These are phyloP conservation scores for Lasiosphaeris hirsuta DNA, from an alignment of 495 filamentous ascomycete genomes.

Conservation along the genomic window DNA sequence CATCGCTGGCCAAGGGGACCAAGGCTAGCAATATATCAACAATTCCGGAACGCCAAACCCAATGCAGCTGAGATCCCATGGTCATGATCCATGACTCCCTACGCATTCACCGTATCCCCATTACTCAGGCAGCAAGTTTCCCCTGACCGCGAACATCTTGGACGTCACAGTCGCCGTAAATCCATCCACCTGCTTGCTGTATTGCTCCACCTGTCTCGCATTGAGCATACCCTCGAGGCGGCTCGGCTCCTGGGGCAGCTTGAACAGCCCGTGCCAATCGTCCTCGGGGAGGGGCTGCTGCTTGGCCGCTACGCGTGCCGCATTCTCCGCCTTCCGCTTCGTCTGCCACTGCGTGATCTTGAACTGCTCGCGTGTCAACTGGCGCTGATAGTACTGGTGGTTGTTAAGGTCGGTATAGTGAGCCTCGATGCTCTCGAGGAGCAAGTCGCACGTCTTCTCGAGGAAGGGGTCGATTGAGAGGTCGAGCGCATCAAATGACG, in stretches of 20 bases:
- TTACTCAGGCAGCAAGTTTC: constrained; percentile 55
- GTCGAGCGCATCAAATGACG: constrained; percentile 84
- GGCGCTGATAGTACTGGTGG: constrained; percentile 96
- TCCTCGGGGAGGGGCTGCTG: constrained; percentile 88
- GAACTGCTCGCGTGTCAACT: constrained; percentile 88
- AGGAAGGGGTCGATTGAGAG: constrained; percentile 95
- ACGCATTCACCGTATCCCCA: constrained; percentile 9
- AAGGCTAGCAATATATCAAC: constrained; percentile 25
- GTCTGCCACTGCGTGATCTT: constrained; percentile 95
- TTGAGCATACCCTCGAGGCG: constrained; percentile 90
- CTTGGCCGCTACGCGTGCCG: constrained; percentile 76
- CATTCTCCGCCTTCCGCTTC: constrained; percentile 95
- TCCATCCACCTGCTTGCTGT: constrained; percentile 94
- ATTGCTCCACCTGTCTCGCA: constrained; percentile 94
- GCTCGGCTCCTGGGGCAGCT: constrained; percentile 90
- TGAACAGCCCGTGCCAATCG: constrained; percentile 97
- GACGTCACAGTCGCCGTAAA: constrained; percentile 85
- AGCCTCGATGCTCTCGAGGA: constrained; percentile 92
- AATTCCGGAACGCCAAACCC: constrained; percentile 32
- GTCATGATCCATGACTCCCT: constrained; percentile 15
- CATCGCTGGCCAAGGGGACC: constrained; percentile 20
- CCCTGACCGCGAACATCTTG: constrained; percentile 98
- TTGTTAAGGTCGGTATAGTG: constrained; percentile 99
- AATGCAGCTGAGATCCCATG: constrained; percentile 27
- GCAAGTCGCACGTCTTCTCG: constrained; percentile 95